Base-by-base conservation (phyloP, 129 eudicot species). In the Flaveria sonorensis region DNA sequence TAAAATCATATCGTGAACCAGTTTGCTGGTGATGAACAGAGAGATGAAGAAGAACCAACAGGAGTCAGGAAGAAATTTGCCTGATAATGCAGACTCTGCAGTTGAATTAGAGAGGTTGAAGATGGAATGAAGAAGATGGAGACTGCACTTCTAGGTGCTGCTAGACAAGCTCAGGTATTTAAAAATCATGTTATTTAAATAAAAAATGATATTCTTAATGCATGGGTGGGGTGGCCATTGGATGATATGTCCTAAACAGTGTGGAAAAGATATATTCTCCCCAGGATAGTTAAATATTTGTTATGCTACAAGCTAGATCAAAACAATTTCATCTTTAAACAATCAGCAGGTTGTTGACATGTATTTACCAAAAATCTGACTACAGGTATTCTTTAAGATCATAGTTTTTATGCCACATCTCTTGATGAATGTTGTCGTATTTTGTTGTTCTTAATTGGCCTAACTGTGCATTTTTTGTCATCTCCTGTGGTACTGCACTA, bases 91-190 rank as follows among this genome's bases (percentile, higher is more conserved):
- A 30, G 87, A 82, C 74, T 81, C 88, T 32, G 60, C 36, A 30
- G 68, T 73, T 78, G 97, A 93, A 82, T 72, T 88, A 76, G 87
- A 88, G 87, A 87, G 77, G 85, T 47, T 93, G 72, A 93, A 85
- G 86, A 87, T 71, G 72, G 97, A 93, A 45, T 93, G 91, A 89
- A 90, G 81, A 87, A 87, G 87, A 90, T 90, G 98, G 98, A 90
- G 81, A 62, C 87, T 68, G 93, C 92, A 78, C 83, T 93, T 72
- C 88, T 87, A 24, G 97, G 97, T 73, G 97, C 97, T 83, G 97
- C 96, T 50, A 88, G 87, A 85, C 96, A 90, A 88, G 87, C 96
- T 73, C 93, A 86, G 92, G 96, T 90, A 88, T 63, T 24, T 74
- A 40, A 32, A 46, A 57, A 23, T 45, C 20, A 47, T 26, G 45